These are phyloP conservation scores for Yarrowia galli DNA, from an alignment of 1,139 yeast genomes.

Conservation along the genomic window DNA sequence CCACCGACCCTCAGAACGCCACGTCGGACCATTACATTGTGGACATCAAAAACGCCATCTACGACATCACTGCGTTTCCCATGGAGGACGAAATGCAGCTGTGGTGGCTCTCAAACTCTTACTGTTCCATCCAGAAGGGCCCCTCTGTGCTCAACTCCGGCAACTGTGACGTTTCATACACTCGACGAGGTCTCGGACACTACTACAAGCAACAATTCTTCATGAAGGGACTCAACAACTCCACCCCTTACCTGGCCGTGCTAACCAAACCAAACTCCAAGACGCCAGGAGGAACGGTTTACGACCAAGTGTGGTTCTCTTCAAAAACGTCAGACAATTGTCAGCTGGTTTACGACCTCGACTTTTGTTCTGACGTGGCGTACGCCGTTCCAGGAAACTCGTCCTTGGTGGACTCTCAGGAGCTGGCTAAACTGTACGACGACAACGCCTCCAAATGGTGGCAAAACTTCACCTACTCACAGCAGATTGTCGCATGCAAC, in stretches of 20 bases:
- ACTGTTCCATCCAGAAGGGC: conserved; percentile 71
- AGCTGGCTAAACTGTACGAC: conserved; percentile 64
- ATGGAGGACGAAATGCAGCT: conserved; percentile 42
- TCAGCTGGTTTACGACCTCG: conserved; percentile 72
- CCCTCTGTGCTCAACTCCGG: conserved; percentile 52
- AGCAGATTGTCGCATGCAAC: conserved; percentile 81
- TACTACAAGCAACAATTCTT: conserved; percentile 62
- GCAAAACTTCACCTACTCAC: conserved; percentile 72
- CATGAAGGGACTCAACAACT: conserved; percentile 64
- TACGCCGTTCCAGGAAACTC: conserved; percentile 80
- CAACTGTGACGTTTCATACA: conserved; percentile 54
- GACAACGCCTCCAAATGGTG: conserved; percentile 63
- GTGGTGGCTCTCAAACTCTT: conserved; percentile 59
- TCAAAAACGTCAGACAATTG: conserved; percentile 67
- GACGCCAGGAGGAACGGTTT: conserved; percentile 71
- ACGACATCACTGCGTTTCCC: conserved; percentile 51
- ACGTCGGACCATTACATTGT: conserved; percentile 39
- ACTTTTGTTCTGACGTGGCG: conserved; percentile 81
- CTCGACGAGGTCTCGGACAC: conserved; percentile 59
- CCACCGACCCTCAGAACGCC: conserved; percentile 45
- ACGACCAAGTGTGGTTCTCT: conserved; percentile 63
- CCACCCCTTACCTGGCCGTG: conserved; percentile 71
- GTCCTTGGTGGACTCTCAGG: conserved; percentile 47
- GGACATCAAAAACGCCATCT: conserved; percentile 42
- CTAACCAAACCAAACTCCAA: conserved; percentile 59